phyloP scores from a whole-genome alignment of 192 early-diverging fungal genomes.

The Chytriomyces sp. region DNA sequence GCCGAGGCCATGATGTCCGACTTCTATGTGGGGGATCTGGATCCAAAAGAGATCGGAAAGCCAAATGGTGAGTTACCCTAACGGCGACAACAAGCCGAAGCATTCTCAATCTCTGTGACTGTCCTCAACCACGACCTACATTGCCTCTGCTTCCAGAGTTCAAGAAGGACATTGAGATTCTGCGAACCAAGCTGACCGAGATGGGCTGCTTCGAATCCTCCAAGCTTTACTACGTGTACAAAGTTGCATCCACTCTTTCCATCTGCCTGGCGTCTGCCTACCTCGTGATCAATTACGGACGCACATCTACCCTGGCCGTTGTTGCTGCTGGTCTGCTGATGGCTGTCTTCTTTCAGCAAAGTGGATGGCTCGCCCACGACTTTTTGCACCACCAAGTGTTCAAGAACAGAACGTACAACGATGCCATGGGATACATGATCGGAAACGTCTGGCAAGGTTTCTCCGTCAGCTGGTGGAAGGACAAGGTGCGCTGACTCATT shows the following conservation, averaged over 20 bases:
- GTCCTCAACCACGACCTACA: neutral
- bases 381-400: slow-evolving; percentile 84
- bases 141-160: slow-evolving; percentile 43
- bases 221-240: slow-evolving; percentile 73
- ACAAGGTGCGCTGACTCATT: slow-evolving; percentile 52
- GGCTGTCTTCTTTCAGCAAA: slow-evolving; percentile 83
- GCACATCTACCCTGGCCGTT: slow-evolving; percentile 60
- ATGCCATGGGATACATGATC: slow-evolving; percentile 68
- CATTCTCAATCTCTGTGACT: neutral
- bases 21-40: slow-evolving; percentile 77
- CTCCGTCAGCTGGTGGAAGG: slow-evolving; percentile 84
- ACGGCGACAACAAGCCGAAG: neutral
- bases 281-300: slow-evolving; percentile 58
- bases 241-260: slow-evolving; percentile 61
- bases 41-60: slow-evolving; percentile 50
- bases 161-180: slow-evolving; percentile 65
- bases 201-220: slow-evolving; percentile 68
- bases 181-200: slow-evolving; percentile 57
- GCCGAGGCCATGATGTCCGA: slow-evolving; percentile 71
- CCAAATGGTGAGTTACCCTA: slow-evolving; percentile 37
- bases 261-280: slow-evolving; percentile 54
- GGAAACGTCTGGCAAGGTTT: slow-evolving; percentile 79
- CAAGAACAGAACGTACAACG: slow-evolving; percentile 65
- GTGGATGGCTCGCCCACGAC: slow-evolving; percentile 84
- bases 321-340: slow-evolving; percentile 60